These are phyloP conservation scores for Eimeria praecox DNA, from an alignment of 169 alveolate genomes.

Conservation along the genomic window DNA sequence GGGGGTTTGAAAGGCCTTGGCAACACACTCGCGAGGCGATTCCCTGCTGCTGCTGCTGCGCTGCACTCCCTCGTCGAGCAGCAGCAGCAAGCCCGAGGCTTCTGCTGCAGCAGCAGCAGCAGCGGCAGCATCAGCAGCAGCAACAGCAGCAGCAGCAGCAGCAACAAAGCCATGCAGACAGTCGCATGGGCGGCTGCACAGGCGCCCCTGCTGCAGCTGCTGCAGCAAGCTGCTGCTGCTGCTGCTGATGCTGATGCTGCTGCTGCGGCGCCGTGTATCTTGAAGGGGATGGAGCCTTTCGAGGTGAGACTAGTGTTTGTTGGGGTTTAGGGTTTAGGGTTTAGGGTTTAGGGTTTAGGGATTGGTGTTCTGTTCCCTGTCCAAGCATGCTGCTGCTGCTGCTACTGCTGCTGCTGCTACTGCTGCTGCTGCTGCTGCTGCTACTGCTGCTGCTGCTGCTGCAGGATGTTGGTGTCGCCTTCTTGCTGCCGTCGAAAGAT, in stretches of 20 bases:
- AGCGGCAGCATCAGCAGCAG: conserved; percentile 46
- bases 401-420: conserved; percentile 25
- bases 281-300: neutral
- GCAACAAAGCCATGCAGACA: conserved; percentile 24
- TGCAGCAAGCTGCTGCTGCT: conserved; percentile 49
- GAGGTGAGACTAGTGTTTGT: neutral
- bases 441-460: conserved; percentile 39
- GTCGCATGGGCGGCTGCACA: conserved; percentile 55
- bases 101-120: conserved; percentile 51
- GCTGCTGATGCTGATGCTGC: conserved; percentile 27
- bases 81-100: conserved; percentile 2
- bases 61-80: conserved; percentile 26
- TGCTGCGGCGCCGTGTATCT: conserved; percentile 7
- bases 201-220: conserved; percentile 61
- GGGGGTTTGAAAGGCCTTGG: conserved; percentile 14
- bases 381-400: neutral
- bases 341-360: neutral
- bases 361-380: neutral
- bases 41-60: conserved; percentile 42
- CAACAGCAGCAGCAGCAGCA: neutral
- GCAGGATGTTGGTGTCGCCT: conserved; percentile 37
- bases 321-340: conserved; percentile 18
- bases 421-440: neutral
- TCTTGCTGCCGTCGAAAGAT: neutral
- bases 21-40: neutral